Percentiles rank a stretch among this genome's conserved stretches.
These are phyloP conservation scores for Aspergillus sp. DNA, from an alignment of 2,329 filamentous ascomycete species.

Conservation along the genomic window DNA sequence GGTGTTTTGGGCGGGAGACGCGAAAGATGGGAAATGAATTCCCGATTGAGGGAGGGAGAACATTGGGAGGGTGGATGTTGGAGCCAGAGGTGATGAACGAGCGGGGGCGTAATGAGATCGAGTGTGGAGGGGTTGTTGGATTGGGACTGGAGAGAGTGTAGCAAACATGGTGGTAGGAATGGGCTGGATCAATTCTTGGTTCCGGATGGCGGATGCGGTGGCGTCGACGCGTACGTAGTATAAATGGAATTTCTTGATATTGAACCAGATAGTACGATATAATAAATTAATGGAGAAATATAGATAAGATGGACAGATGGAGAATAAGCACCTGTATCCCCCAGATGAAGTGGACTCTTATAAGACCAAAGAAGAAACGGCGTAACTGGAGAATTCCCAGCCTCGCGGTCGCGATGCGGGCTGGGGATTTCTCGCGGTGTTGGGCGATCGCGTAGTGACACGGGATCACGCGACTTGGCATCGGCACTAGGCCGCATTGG, in stretches of 20 bases:
- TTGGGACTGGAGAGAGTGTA: constrained; percentile 14
- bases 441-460: no score
- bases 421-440: no score
- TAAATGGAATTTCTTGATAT: background rate
- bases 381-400: no score
- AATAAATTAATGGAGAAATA: background rate
- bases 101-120: constrained; percentile 14
- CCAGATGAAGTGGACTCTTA: no score
- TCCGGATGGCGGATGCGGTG: constrained; percentile 12
- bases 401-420: no score
- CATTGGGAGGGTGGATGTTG: constrained; percentile 2
- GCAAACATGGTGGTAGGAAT: constrained; percentile 23
- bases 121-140: constrained; percentile 14
- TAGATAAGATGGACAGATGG: constrained; percentile 1
- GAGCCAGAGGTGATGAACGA: constrained; percentile 19
- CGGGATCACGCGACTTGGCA: no score
- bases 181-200: constrained; percentile 13
- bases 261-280: background rate
- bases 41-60: background rate
- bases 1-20: background rate
- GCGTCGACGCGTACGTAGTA: constrained; percentile 2
- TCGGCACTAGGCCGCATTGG: no score
- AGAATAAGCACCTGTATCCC: background rate
- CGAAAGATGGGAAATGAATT: constrained; percentile 1
- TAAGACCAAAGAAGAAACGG: no score